Evolutionary conservation across 345 rosid genomes (phyloP).

Genomic region (Ailanthus altissimus): DNA sequence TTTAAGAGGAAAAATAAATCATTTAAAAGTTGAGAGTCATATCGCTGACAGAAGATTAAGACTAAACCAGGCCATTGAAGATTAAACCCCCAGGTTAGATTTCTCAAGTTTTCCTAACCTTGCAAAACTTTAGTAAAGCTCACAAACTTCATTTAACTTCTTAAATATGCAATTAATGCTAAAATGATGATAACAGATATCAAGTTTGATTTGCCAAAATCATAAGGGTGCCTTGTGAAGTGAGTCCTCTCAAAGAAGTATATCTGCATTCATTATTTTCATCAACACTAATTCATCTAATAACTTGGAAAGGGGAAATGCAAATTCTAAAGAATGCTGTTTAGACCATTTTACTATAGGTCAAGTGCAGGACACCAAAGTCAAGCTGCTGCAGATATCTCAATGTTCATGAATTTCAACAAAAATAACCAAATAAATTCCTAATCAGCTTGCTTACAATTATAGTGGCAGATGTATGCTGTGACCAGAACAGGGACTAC

Average conservation of each 20-base stretch:
- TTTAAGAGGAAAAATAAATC: background rate
- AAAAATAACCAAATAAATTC: background rate
- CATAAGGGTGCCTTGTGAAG: background rate
- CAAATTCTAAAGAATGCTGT: background rate
- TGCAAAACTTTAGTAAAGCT: background rate
- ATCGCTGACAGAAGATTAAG: constrained; percentile 4
- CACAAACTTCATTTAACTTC: background rate
- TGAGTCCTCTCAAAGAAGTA: background rate
- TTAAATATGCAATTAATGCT: no score
- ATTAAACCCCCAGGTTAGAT: background rate
- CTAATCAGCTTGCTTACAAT: constrained; percentile 49
- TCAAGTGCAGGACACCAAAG: background rate
- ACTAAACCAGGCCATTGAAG: background rate
- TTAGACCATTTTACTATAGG: background rate
- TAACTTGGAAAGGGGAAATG: background rate
- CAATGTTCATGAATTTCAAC: background rate
- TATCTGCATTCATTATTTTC: background rate
- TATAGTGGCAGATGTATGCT: constrained; percentile 85
- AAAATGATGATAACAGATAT: no score
- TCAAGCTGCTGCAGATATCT: background rate
- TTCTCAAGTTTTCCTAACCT: background rate
- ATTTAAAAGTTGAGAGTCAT: background rate
- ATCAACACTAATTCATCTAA: background rate
- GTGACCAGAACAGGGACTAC: constrained; percentile 90
- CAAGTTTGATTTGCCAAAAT: no score